Conservation (phyloP, 495 filamentous ascomycete species). For the Trichoderma erinaceum region DNA sequence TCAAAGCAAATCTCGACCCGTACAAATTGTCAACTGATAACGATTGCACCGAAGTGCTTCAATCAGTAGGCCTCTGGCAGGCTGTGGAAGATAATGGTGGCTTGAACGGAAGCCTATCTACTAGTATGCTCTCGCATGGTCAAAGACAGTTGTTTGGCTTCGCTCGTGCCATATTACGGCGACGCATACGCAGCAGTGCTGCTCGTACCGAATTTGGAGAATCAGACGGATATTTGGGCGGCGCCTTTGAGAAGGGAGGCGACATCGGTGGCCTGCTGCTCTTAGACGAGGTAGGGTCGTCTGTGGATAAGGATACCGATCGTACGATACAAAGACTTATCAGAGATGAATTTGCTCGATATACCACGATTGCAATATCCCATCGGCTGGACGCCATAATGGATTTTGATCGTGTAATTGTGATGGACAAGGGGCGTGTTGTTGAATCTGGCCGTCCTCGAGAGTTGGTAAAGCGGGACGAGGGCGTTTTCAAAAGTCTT, state of each 20-base stretch:
- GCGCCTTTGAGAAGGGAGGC: conserved; percentile 21
- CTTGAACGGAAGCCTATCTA: conserved; percentile 45
- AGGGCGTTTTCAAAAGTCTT: conserved; percentile 12
- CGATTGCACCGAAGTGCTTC: conserved; percentile 42
- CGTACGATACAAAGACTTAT: conserved; percentile 40
- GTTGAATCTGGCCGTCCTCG: conserved; percentile 20
- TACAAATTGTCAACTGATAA: conserved; percentile 26
- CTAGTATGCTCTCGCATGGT: conserved; percentile 50
- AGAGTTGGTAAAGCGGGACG: conserved; percentile 8
- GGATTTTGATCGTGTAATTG: conserved; percentile 28
- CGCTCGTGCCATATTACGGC: conserved; percentile 52
- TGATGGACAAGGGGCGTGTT: conserved; percentile 24
- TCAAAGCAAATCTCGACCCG: conserved; percentile 40
- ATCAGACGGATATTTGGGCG: neutral
- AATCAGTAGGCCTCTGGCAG: conserved; percentile 42
- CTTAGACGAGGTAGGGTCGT: conserved; percentile 39
- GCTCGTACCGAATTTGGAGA: neutral
- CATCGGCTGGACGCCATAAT: conserved; percentile 44
- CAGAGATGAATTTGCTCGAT: conserved; percentile 34
- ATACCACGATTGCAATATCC: conserved; percentile 44
- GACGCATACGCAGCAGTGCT: conserved; percentile 19
- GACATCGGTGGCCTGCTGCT: conserved; percentile 28
- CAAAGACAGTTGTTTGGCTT: conserved; percentile 61
- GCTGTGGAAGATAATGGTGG: conserved; percentile 46
- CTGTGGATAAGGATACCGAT: conserved; percentile 42